Evolutionary conservation across 495 filamentous ascomycete species (phyloP).

Genomic region (Tuber borchii): DNA sequence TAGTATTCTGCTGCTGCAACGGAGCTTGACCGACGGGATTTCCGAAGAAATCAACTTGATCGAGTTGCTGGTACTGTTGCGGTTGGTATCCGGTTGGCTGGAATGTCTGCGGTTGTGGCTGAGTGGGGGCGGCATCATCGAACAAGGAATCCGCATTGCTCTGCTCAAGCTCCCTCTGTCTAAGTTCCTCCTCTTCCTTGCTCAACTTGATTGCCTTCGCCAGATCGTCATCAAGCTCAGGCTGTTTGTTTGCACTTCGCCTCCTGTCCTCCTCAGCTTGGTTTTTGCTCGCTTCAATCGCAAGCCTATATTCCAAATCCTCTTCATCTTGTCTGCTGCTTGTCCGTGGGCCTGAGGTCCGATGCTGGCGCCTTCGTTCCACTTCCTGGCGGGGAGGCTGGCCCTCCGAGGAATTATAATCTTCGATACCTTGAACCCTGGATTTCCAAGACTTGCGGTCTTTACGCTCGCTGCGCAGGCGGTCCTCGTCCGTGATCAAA

Average conservation of each 20-base stretch:
- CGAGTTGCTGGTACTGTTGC: slow-evolving; percentile 84
- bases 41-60: slow-evolving; percentile 90
- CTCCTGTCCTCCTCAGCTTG: slow-evolving; percentile 90
- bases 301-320: slow-evolving; percentile 84
- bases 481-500: slow-evolving; percentile 91
- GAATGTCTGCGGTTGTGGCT: slow-evolving; percentile 48
- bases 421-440: slow-evolving; percentile 85
- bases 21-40: slow-evolving; percentile 63
- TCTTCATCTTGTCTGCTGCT: slow-evolving; percentile 55
- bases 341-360: slow-evolving; percentile 33
- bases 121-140: slow-evolving; percentile 60
- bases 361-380: slow-evolving; percentile 44
- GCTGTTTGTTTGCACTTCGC: slow-evolving; percentile 49
- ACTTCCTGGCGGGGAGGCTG: slow-evolving; percentile 36
- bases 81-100: slow-evolving; percentile 56
- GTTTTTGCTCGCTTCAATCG: slow-evolving; percentile 91
- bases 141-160: slow-evolving; percentile 80
- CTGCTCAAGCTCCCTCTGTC: slow-evolving; percentile 82
- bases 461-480: slow-evolving; percentile 79
- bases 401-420: slow-evolving; percentile 51
- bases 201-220: slow-evolving; percentile 95
- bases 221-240: slow-evolving; percentile 72
- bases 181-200: slow-evolving; percentile 79
- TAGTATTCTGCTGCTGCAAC: slow-evolving; percentile 65
- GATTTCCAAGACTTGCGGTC: slow-evolving; percentile 96